Conservation (phyloP, 805 yeast species). For the Spathaspora gorwiae region DNA sequence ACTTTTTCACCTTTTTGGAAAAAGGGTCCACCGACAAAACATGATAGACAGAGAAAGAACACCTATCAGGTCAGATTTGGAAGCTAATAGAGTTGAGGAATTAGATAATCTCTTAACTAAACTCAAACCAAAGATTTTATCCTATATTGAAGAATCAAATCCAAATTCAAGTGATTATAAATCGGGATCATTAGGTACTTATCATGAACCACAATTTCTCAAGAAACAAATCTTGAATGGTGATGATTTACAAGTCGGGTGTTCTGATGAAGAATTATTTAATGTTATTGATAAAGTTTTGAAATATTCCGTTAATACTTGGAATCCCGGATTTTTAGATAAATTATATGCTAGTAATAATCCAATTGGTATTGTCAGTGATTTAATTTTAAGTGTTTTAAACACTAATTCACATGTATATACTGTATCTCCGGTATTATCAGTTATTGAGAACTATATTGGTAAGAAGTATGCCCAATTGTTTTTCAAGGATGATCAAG, state of each 20-base stretch:
- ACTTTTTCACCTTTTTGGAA: no score
- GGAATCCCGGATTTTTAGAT: conserved; percentile 85
- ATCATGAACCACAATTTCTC: conserved; percentile 48
- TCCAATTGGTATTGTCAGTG: conserved; percentile 77
- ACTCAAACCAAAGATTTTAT: conserved; percentile 48
- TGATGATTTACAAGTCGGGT: conserved; percentile 21
- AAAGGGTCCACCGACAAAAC: not conserved
- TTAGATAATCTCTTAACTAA: conserved; percentile 49
- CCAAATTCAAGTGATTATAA: conserved; percentile 24
- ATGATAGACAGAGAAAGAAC: not conserved
- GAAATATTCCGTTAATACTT: conserved; percentile 69
- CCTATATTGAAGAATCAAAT: conserved; percentile 49
- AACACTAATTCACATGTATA: conserved; percentile 85
- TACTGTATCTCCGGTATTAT: conserved; percentile 77
- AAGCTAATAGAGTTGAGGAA: conserved; percentile 50
- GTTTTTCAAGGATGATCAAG: conserved; percentile 44
- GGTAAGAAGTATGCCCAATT: conserved; percentile 62
- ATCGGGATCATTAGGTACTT: conserved; percentile 46
- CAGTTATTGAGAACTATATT: conserved; percentile 68
- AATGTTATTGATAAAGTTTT: conserved; percentile 52
- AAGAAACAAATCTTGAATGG: conserved; percentile 23
- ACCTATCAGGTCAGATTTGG: conserved; percentile 30
- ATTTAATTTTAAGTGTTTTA: conserved; percentile 58
- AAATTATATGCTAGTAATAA: conserved; percentile 82
- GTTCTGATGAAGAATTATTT: conserved; percentile 40